Percentiles rank a stretch among this genome's conserved stretches.
phyloP scores from a whole-genome alignment of 2,329 filamentous ascomycete species.

The Neopestalotiopsis clavispora region DNA sequence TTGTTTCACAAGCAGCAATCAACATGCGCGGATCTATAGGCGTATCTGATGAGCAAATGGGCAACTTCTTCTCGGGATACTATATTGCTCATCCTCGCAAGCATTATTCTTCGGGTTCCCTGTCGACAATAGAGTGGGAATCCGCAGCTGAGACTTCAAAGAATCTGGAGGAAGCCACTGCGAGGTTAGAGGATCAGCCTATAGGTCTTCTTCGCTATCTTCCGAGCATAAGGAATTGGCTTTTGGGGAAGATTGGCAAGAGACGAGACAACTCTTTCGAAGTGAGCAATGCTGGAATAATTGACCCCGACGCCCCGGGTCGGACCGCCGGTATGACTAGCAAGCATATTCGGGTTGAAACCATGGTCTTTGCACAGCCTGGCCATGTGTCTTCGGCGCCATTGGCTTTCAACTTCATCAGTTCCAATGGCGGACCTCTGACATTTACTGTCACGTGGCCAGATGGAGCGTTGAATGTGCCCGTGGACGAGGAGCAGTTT shows the following conservation, averaged over 20 bases:
- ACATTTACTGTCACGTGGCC: slow-evolving; percentile 47
- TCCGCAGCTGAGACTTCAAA: slow-evolving; percentile 36
- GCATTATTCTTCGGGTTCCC: background rate
- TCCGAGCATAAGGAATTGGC: slow-evolving; percentile 44
- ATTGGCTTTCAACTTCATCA: slow-evolving; percentile 45
- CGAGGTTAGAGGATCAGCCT: slow-evolving; percentile 31
- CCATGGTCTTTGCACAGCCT: slow-evolving; percentile 50
- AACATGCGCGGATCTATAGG: slow-evolving; percentile 44
- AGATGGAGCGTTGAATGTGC: slow-evolving; percentile 41
- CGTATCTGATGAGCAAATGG: slow-evolving; percentile 39
- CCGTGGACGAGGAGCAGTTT: slow-evolving; percentile 7
- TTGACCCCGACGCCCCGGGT: slow-evolving; percentile 36
- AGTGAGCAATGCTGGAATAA: slow-evolving; percentile 45
- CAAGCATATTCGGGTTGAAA: slow-evolving; percentile 28
- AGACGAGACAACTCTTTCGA: slow-evolving; percentile 46
- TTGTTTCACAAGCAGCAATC: slow-evolving; percentile 43
- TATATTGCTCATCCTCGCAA: slow-evolving; percentile 30
- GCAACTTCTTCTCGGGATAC: slow-evolving; percentile 37
- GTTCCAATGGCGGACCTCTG: slow-evolving; percentile 42
- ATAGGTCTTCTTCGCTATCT: slow-evolving; percentile 48
- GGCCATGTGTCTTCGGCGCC: slow-evolving; percentile 42
- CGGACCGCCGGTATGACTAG: background rate
- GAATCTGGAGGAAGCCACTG: slow-evolving; percentile 35
- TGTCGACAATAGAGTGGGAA: slow-evolving; percentile 37
- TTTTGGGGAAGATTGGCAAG: slow-evolving; percentile 40